These are phyloP conservation scores for Cystobasidium tubakii DNA, from an alignment of 768 basidiomycete species.

Conservation along the genomic window DNA sequence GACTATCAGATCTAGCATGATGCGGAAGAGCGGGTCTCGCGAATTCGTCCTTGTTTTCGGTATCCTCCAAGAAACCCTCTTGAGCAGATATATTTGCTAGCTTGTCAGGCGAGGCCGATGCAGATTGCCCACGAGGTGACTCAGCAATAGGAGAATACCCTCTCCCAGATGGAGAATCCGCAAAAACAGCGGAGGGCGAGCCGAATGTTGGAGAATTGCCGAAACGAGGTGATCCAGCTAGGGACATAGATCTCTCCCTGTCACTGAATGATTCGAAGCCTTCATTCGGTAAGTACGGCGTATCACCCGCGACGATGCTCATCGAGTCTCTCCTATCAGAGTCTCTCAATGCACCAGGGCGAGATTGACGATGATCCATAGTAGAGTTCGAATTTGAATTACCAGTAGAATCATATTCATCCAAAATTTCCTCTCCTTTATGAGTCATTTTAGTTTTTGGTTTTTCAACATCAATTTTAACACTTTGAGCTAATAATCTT, in stretches of 20 bases:
- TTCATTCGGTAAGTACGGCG: neutral
- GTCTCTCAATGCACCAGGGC: too few relatives aligned
- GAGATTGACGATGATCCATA: neutral
- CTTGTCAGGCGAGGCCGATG: neutral
- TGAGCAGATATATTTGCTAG: neutral
- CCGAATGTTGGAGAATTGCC: conserved; percentile 16
- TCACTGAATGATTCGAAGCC: neutral
- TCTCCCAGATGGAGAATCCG: neutral
- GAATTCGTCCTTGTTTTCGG: neutral
- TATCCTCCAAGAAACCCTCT: neutral
- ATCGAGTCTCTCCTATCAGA: neutral
- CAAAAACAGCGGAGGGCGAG: neutral
- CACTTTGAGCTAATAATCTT: conserved; percentile 76
- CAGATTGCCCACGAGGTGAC: neutral
- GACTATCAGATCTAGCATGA: conserved; percentile 29
- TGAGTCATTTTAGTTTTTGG: conserved; percentile 77
- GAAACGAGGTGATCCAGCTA: neutral
- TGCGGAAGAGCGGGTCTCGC: conserved; percentile 18
- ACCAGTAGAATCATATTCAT: conserved; percentile 54
- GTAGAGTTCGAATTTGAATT: neutral
- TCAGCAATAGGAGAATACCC: neutral
- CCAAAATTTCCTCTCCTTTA: conserved; percentile 86
- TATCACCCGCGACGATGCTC: neutral
- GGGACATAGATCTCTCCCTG: conserved; percentile 20
- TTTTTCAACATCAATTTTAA: conserved; percentile 56